These are phyloP conservation scores for Xerocomus nothofagi DNA, from an alignment of 1,284 basidiomycete genomes.

Conservation along the genomic window DNA sequence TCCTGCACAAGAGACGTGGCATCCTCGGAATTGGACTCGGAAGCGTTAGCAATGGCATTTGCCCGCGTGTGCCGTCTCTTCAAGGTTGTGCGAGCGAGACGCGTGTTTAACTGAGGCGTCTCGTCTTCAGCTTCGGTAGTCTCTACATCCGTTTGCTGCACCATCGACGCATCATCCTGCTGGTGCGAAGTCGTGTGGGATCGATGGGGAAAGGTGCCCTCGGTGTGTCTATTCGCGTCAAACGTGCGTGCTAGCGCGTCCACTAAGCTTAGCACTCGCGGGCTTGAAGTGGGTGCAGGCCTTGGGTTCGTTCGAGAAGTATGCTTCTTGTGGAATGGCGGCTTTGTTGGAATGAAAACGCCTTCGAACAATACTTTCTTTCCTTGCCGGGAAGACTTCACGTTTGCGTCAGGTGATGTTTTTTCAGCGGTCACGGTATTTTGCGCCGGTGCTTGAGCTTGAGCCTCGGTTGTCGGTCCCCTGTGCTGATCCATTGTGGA, in stretches of 20 bases:
- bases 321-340: background rate
- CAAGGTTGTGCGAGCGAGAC: constrained; percentile 11
- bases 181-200: background rate
- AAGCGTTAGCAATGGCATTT: background rate
- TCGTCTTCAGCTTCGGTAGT: constrained; percentile 27
- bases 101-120: constrained; percentile 12
- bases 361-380: constrained; percentile 26
- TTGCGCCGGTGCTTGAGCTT: background rate
- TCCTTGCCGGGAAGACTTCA: background rate
- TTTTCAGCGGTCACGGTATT: background rate
- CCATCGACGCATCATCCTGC: constrained; percentile 4
- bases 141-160: constrained; percentile 21
- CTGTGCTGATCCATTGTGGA: background rate
- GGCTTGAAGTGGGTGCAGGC: background rate
- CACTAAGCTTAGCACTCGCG: constrained; percentile 18
- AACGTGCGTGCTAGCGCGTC: constrained; percentile 30
- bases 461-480: background rate
- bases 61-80: constrained; percentile 1
- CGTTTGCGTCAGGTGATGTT: background rate
- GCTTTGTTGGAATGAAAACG: constrained; percentile 22
- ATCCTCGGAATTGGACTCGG: constrained; percentile 22
- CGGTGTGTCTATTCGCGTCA: constrained; percentile 25
- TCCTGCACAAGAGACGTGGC: background rate
- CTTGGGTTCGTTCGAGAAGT: background rate
- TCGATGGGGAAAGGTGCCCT: background rate